Evolutionary conservation across 495 filamentous ascomycete species (phyloP).

Genomic region (Daldinia caldariorum): DNA sequence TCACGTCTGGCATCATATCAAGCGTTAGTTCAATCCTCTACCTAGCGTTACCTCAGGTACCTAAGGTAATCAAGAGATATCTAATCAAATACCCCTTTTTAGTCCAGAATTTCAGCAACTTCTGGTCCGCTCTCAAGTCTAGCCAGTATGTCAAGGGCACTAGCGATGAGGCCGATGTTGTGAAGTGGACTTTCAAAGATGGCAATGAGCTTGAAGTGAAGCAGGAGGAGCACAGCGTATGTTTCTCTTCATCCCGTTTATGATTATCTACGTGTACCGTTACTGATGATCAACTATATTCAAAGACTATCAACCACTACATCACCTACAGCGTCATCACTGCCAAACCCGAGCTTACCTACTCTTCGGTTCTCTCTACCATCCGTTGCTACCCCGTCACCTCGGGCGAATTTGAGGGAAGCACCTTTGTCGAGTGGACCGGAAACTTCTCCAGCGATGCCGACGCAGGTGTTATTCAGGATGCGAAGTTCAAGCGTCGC

Average conservation of each 20-base stretch:
- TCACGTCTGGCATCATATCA: conserved; percentile 74
- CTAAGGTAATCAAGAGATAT: not conserved
- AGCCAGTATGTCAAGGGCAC: conserved; percentile 67
- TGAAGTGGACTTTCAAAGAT: conserved; percentile 72
- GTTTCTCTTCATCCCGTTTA: conserved; percentile 27
- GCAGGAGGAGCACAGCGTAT: conserved; percentile 74
- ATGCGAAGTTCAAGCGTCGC: conserved; percentile 76
- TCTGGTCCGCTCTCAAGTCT: conserved; percentile 66
- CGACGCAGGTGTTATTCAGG: conserved; percentile 75
- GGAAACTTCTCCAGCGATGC: conserved; percentile 74
- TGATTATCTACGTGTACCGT: no score
- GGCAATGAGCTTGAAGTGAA: conserved; percentile 71
- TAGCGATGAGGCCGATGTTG: conserved; percentile 68
- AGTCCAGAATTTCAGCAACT: conserved; percentile 66
- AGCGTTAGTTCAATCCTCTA: conserved; percentile 48
- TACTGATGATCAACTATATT: not conserved
- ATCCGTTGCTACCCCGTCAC: conserved; percentile 69
- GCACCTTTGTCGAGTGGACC: conserved; percentile 71
- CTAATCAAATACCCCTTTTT: conserved; percentile 7
- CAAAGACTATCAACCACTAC: conserved; percentile 71
- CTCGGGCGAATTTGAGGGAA: conserved; percentile 65
- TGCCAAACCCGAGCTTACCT: conserved; percentile 64
- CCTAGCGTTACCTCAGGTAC: no score
- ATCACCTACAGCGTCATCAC: conserved; percentile 76
- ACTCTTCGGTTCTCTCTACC: conserved; percentile 70